Evolutionary conservation across 2,329 filamentous ascomycete species (phyloP).

Genomic region (Cyclaneusma minus): DNA sequence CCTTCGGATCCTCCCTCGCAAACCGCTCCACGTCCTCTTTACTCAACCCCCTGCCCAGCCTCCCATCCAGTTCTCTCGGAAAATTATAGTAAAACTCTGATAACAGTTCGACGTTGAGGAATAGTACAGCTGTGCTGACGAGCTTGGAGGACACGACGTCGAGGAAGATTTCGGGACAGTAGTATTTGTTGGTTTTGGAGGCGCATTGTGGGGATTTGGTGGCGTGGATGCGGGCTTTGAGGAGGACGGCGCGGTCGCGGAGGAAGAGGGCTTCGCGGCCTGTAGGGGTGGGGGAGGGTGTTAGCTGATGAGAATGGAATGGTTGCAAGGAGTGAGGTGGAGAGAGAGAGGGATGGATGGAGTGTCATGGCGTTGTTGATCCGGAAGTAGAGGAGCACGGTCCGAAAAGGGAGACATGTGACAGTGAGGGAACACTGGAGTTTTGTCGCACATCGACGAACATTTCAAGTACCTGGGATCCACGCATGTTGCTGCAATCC

Average conservation of each 20-base stretch:
- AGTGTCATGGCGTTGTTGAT: not conserved
- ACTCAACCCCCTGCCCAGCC: conserved; percentile 67
- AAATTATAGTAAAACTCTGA: conserved; percentile 98
- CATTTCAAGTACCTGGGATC: no score
- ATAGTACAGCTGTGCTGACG: conserved; percentile 86
- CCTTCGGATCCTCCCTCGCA: conserved; percentile 82
- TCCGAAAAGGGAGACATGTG: no score
- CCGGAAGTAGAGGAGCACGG: no score
- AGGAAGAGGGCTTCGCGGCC: conserved; percentile 90
- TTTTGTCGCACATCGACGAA: no score
- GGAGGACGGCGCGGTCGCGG: conserved; percentile 74
- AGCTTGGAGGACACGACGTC: conserved; percentile 92
- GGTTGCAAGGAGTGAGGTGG: conserved; percentile 1
- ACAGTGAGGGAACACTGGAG: no score
- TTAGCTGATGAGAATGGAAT: conserved; percentile 12
- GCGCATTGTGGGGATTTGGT: conserved; percentile 85
- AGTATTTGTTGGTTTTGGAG: conserved; percentile 76
- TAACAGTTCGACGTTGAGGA: conserved; percentile 91
- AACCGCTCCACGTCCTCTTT: conserved; percentile 76
- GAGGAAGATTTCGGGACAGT: conserved; percentile 95
- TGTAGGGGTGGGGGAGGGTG: conserved; percentile 19
- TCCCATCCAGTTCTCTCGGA: conserved; percentile 75
- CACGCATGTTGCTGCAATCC: no score
- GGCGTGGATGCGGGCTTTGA: conserved; percentile 79
- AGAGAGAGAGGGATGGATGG: conserved; percentile 1